Evolutionary conservation across 257 asterid species (phyloP).

Genomic region (Ilex aquifolium): DNA sequence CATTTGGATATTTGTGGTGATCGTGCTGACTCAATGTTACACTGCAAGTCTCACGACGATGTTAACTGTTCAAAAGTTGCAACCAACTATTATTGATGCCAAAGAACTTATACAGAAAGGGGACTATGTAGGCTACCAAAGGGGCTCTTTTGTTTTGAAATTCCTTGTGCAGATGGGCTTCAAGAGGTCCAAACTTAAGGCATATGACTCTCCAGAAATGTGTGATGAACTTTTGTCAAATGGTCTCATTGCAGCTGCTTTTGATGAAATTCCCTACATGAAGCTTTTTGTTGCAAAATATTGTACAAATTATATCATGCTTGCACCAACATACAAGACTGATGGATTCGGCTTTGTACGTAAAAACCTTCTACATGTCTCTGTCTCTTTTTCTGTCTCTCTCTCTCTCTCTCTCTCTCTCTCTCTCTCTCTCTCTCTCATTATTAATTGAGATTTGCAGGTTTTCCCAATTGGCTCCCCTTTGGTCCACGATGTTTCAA

Average conservation of each 20-base stretch:
- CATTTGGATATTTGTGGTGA: constrained; percentile 47
- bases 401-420: constrained; percentile 2
- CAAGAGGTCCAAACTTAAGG: constrained; percentile 24
- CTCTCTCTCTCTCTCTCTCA: neutral
- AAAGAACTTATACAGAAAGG: neutral
- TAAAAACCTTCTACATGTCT: neutral
- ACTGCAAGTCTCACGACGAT: constrained; percentile 55
- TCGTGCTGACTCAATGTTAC: constrained; percentile 55
- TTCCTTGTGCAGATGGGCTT: constrained; percentile 30
- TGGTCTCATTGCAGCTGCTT: constrained; percentile 51
- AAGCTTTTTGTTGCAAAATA: constrained; percentile 36
- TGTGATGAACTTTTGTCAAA: constrained; percentile 31
- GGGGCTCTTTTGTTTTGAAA: constrained; percentile 38
- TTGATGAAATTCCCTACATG: constrained; percentile 56
- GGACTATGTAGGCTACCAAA: constrained; percentile 35
- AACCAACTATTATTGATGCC: constrained; percentile 27
- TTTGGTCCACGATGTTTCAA: constrained; percentile 15
- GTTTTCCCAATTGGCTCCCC: constrained; percentile 16
- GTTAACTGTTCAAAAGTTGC: constrained; percentile 44
- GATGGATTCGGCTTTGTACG: constrained; percentile 62
- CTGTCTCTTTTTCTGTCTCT: neutral
- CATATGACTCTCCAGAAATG: constrained; percentile 24
- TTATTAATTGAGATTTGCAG: neutral
- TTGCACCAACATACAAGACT: constrained; percentile 39
- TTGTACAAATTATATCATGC: constrained; percentile 36